Evolutionary conservation across 2,329 filamentous ascomycete species (phyloP), one percentile per base, ranked within the genome.

Genomic region (Xylariaceae sp.): DNA sequence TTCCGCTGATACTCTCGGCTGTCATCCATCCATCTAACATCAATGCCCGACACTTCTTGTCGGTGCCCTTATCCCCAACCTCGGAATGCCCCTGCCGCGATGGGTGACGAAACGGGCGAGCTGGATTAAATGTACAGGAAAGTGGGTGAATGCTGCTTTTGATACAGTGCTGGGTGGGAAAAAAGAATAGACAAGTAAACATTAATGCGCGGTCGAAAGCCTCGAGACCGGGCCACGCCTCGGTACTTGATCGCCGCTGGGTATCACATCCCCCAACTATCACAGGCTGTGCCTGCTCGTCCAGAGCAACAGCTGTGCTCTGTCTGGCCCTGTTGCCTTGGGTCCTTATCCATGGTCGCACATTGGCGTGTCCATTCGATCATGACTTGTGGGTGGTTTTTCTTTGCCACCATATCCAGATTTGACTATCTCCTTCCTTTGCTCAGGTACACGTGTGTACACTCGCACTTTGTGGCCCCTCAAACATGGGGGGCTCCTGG

Each of bases 401-500:
- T 28, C 22, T 28, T 28, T 28, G 7, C 48, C 55, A 31, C 36
- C 42, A 40, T 55, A 60, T 59, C 56, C 58, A 44, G 42, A 46
- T 48, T 47, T 36, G 40, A 42, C 43, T 7, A 42, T 45, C 46
- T 31, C 36, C 16, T 28, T 28, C 7, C 22, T 28, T 28, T 4
- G 7, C 22, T 28, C 22, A 28, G 22, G 22, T 28, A 7, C 41
- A n/a, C 45, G 31, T 41, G 46, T 6, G 49, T 22, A 31, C 36
- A 50, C 19, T 43, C 40, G 28, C 50, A 42, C 44, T 22, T 40
- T 39, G n/a, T 18, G 42, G 38, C 40, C 2, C 44, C 28, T 76
- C 67, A 83, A 45, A 84, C 75, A 13, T 74, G 75, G 31, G 81
- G 81, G 31, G 73, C 76, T 14, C 75, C 77, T 13, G 75, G 65